Conservation (phyloP, 768 basidiomycete genomes). For the Boletus tomentosulus region DNA sequence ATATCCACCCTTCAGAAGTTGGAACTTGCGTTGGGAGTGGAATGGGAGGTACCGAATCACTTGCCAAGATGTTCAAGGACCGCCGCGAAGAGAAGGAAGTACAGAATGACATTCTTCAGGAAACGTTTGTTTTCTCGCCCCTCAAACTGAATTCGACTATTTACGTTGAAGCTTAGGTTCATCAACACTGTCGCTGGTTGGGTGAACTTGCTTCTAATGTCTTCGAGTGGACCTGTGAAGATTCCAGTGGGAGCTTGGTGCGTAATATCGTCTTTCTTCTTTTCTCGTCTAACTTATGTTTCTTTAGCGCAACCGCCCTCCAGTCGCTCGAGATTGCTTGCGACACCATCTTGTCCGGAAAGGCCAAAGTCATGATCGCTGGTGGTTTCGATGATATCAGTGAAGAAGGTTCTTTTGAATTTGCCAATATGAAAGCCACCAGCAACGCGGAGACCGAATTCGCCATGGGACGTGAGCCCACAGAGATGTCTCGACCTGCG, state of each 20-base stretch:
- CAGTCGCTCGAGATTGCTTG: conserved; percentile 99
- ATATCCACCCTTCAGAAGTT: conserved; percentile 95
- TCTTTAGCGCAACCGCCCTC: conserved; percentile 82
- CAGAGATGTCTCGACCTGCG: conserved; percentile 97
- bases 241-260: conserved; percentile 99
- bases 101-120: conserved; percentile 97
- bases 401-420: conserved; percentile 98
- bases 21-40: conserved; percentile 93
- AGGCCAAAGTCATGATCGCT: conserved; percentile 99
- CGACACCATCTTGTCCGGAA: conserved; percentile 89
- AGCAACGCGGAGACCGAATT: conserved; percentile 96
- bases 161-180: conserved; percentile 52
- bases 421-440: conserved; percentile 99
- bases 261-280: conserved; percentile 19
- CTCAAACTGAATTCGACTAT: neutral
- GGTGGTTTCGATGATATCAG: conserved; percentile 98
- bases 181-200: conserved; percentile 99
- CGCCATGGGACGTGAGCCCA: conserved; percentile 98
- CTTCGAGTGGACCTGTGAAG: conserved; percentile 96
- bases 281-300: conserved; percentile 2
- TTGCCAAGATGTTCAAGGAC: conserved; percentile 98
- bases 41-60: conserved; percentile 92
- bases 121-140: conserved; percentile 63
- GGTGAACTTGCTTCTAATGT: conserved; percentile 92
- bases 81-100: conserved; percentile 97